Base-by-base conservation (phyloP, 2,329 filamentous ascomycete species). In the Paecilomyces sp. region DNA sequence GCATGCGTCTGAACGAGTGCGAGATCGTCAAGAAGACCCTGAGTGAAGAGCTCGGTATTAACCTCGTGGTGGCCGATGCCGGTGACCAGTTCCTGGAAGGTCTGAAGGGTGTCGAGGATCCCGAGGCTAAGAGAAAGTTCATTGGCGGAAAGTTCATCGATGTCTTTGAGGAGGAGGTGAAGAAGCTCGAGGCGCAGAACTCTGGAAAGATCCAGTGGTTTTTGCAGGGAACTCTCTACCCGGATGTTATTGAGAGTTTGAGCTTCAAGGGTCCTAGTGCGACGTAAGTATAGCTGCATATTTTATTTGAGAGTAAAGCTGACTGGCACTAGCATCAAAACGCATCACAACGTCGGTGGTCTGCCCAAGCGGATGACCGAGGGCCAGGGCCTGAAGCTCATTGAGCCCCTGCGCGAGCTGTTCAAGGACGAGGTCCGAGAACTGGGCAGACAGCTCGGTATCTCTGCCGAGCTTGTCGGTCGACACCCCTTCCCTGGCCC, bases 71-170 rank as follows among this genome's bases (percentile, higher is more conserved):
- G 30, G 85, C 95, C 1, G 89, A 97, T 71, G 92, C 86, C 0
- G 83, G 83, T 9, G 82, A 95, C 62, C 79, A 84, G 28, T 97
- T 97, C 80, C 80, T 97, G n/a, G 78, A 79, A 31, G 82, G 86
- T 25, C 85, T 97, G 0, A 83, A 85, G 64, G 93, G 91, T 18
- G 85, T 96, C 28, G 79, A 78, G 0, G 91, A 90, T 59, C 92
- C 93, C 0, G 92, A 97, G 77, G 84, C 84, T 71, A 97, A 96
- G 82, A 83, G 92, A 58, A 96, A 96, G 78, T 87, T 97, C 67
- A 97, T 97, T 62, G 92, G 92, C 59, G 84, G 82, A 63, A 90
- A 84, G 24, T 90, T 92, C 74, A 91, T 92, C 64, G 88, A 92
- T 66, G 78, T 96, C 30, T 97, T 96, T 75, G 88, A 96, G 74